These are phyloP conservation scores for Triticum urartu DNA, from an alignment of 176 grass and related monocot species.

Conservation along the genomic window DNA sequence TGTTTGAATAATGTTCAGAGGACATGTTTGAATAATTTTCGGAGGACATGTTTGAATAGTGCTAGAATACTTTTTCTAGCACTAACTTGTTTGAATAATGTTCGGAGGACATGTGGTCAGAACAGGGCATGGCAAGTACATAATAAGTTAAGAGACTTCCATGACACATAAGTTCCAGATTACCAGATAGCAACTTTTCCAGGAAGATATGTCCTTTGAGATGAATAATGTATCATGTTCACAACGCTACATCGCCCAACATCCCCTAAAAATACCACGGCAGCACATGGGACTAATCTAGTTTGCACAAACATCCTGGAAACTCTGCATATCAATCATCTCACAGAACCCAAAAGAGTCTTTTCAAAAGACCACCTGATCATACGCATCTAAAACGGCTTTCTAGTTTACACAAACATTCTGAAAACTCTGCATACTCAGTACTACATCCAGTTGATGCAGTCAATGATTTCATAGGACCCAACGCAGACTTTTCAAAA, in stretches of 20 bases:
- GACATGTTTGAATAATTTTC: constrained; percentile 13
- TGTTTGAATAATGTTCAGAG: constrained; percentile 14
- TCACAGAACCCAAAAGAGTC: not conserved
- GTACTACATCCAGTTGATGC: no score
- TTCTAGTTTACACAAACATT: not conserved
- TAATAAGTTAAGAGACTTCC: not conserved
- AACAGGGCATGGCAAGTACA: constrained; percentile 6
- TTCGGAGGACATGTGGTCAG: constrained; percentile 3
- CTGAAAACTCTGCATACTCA: not conserved
- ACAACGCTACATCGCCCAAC: not conserved
- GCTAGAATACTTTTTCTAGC: not conserved
- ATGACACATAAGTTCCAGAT: constrained; percentile 18
- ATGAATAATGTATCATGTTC: not conserved
- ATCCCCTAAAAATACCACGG: not conserved
- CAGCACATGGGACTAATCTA: not conserved
- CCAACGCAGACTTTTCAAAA: not conserved
- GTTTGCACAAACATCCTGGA: not conserved
- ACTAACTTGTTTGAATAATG: constrained; percentile 8
- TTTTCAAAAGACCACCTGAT: no score
- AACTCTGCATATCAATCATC: not conserved
- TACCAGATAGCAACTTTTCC: constrained; percentile 9
- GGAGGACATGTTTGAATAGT: not conserved
- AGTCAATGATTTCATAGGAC: constrained; percentile 8
- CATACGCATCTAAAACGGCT: no score
- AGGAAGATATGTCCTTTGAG: not conserved